Base-by-base conservation (phyloP, 2,329 filamentous ascomycete species). In the Xylariaceae sp. region DNA sequence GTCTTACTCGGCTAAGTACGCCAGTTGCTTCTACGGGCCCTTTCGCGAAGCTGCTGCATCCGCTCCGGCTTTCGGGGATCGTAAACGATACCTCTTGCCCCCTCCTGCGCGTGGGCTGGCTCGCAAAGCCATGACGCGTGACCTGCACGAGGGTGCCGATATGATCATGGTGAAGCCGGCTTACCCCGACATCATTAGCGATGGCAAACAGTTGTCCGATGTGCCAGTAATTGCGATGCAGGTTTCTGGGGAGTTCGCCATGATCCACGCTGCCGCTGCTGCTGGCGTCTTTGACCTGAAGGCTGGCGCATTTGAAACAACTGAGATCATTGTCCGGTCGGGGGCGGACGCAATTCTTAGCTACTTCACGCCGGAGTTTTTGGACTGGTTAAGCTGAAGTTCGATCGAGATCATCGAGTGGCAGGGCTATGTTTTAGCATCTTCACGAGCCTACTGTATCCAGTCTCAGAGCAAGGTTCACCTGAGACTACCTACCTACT, bases 161-260 rank as follows among this genome's bases (percentile, higher is more conserved):
- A 90, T 96, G 59, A 96, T 99, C 71, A 96, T 99, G 92, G 92
- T 99, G 55, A 99, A 99, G 77, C 92, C 92, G 1, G 92, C 92
- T 12, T 97, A 96, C 68, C 79, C 97, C 39, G 92, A 99, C 70
- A 95, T 99, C 62, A 96, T 99, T 68, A 89, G 88, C 59, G 92
- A 99, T 66, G 92, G 92, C 47, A 96, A 96, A 75, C 90, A 96
- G 48, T 80, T 97, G 46, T 86, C 85, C 65, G 90, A 97, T 68
- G 78, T 97, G 69, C 92, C 92, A 2, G 80, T 99, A 32, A 91
- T 92, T 1, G 92, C 92, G 17, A 97, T 97, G 68, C 94, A 99
- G 68, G 92, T 99, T 51, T 94, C 87, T 62, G 92, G 92, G 59
- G 92, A 99, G 74, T 99, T 86, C 66, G 91, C 94, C 56, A 97